phyloP scores from a whole-genome alignment of 306 rosid genomes.

The Quercus glauca region DNA sequence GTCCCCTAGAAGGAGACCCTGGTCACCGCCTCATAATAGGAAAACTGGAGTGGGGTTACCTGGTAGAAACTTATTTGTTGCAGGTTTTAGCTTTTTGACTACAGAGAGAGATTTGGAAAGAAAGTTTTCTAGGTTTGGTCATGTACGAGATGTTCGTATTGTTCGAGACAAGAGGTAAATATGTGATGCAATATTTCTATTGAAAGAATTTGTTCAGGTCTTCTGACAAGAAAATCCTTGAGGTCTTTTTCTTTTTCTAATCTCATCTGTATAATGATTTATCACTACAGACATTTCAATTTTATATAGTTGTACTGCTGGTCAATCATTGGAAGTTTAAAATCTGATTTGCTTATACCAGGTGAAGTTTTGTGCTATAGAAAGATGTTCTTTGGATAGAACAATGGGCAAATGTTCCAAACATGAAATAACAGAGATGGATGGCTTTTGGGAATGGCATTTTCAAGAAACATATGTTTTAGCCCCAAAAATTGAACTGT shows the following conservation, averaged over 20 bases:
- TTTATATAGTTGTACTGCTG: neutral
- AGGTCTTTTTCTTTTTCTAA: neutral
- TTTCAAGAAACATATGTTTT: neutral
- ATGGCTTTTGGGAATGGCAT: neutral
- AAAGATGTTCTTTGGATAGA: neutral
- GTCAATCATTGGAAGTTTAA: neutral
- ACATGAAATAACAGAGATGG: too few relatives aligned
- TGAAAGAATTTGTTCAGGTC: neutral
- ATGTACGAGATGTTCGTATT: neutral
- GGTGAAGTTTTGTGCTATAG: neutral
- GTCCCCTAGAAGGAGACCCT: neutral
- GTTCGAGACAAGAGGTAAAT: constrained; percentile 1
- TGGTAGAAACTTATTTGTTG: neutral
- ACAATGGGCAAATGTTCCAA: too few relatives aligned
- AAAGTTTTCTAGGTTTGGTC: neutral
- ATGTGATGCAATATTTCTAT: neutral
- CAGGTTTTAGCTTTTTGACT: constrained; percentile 4
- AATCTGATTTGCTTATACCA: neutral
- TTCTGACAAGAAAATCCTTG: neutral
- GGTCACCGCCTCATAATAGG: neutral
- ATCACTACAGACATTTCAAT: neutral
- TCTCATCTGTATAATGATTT: neutral
- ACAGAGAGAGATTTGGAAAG: constrained; percentile 2
- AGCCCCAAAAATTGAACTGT: neutral
- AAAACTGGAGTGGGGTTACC: neutral